Percentiles rank a stretch among this genome's conserved stretches.
These are phyloP conservation scores for Brassica hybrid DNA, from an alignment of 441 rosid genomes.

Conservation along the genomic window DNA sequence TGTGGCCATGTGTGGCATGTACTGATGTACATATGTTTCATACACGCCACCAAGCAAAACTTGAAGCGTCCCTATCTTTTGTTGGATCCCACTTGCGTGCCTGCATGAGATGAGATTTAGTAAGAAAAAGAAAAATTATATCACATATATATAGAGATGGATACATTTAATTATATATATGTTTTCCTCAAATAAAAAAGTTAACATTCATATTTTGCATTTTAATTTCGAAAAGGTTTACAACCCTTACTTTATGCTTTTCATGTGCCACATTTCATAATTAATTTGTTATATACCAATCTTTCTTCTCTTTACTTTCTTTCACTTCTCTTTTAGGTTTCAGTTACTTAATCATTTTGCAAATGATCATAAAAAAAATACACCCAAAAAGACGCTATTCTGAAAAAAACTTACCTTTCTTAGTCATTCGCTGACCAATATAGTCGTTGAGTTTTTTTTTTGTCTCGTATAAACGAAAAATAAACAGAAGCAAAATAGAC, in stretches of 20 bases:
- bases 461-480: neutral
- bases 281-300: conserved; percentile 6
- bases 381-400: neutral
- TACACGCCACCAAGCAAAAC: conserved; percentile 36
- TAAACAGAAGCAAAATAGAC: neutral
- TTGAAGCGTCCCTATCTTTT: conserved; percentile 35
- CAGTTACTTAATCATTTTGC: conserved; percentile 28
- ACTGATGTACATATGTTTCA: conserved; percentile 5
- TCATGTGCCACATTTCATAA: conserved; percentile 34
- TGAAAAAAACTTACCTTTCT: neutral
- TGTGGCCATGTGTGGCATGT: conserved; percentile 27
- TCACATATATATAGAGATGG: neutral
- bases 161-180: neutral
- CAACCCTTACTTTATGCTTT: conserved; percentile 28
- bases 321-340: conserved; percentile 24
- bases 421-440: neutral
- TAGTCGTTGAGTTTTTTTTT: conserved; percentile 3
- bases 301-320: conserved; percentile 4
- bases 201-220: conserved; percentile 4
- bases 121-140: neutral
- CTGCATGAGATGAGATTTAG: conserved; percentile 37
- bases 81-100: conserved; percentile 43
- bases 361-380: neutral
- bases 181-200: neutral
- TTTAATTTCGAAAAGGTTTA: conserved; percentile 2